Conservation (phyloP, 768 basidiomycete species). For the Trametes gibbosa region DNA sequence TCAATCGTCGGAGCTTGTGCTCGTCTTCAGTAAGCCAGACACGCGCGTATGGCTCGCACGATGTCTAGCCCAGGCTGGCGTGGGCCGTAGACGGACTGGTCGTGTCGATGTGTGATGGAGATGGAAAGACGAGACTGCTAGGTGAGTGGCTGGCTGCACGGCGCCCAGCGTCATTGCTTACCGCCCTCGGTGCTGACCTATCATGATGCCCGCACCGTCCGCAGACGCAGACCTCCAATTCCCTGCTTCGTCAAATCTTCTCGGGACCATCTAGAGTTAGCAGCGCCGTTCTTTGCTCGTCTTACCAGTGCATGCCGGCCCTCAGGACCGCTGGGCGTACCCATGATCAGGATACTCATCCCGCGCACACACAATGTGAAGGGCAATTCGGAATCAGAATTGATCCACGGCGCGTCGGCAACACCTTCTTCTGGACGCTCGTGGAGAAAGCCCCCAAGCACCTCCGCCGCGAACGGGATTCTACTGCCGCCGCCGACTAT, state of each 20-base stretch:
- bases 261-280: not conserved
- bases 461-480: not conserved
- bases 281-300: too few species aligned
- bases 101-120: too few species aligned
- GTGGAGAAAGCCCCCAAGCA: not conserved
- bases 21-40: not conserved
- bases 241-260: constrained; percentile 2
- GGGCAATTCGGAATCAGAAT: not conserved
- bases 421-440: not conserved
- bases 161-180: not conserved
- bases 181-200: not conserved
- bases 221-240: not conserved
- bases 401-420: not conserved
- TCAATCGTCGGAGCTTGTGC: not conserved
- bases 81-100: too few species aligned
- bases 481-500: not conserved
- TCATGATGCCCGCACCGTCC: not conserved
- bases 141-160: not conserved
- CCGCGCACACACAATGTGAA: not conserved
- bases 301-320: not conserved
- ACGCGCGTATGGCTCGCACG: not conserved
- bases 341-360: not conserved
- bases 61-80: not conserved
- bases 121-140: not conserved
- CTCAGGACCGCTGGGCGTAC: not conserved